Conservation (phyloP, 1,139 yeast species). For the Nakaseomyces uthaithaninus region DNA sequence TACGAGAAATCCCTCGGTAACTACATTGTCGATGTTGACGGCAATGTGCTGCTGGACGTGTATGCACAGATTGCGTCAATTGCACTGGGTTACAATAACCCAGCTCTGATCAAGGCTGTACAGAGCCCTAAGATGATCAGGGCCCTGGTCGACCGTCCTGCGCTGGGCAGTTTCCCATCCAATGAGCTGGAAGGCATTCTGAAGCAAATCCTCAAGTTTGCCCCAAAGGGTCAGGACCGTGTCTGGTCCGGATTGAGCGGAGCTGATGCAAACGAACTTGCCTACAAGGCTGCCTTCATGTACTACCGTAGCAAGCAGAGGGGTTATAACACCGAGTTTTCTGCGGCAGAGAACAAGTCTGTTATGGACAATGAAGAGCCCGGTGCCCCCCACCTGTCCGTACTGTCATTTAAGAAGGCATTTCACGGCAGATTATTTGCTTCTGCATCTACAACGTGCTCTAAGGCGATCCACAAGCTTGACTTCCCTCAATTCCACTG, state of each 20-base stretch:
- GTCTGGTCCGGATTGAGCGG: slow-evolving; percentile 70
- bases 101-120: slow-evolving; percentile 55
- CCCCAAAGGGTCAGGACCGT: slow-evolving; percentile 57
- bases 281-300: slow-evolving; percentile 72
- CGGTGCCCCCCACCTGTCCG: slow-evolving; percentile 61
- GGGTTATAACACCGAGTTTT: slow-evolving; percentile 44
- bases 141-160: slow-evolving; percentile 66
- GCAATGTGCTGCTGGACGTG: slow-evolving; percentile 53
- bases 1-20: slow-evolving; percentile 60
- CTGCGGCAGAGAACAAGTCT: slow-evolving; percentile 47
- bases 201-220: slow-evolving; percentile 52
- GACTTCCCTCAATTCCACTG: slow-evolving; percentile 71
- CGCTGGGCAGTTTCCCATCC: slow-evolving; percentile 67
- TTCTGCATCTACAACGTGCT: slow-evolving; percentile 62
- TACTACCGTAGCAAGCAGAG: slow-evolving; percentile 55
- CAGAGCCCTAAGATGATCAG: slow-evolving; percentile 57
- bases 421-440: slow-evolving; percentile 76
- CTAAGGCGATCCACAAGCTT: slow-evolving; percentile 66
- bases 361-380: slow-evolving; percentile 63
- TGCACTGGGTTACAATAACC: slow-evolving; percentile 69
- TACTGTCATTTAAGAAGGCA: slow-evolving; percentile 59
- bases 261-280: slow-evolving; percentile 70
- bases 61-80: slow-evolving; percentile 71
- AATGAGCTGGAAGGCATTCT: slow-evolving; percentile 44
- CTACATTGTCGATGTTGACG: slow-evolving; percentile 64